phyloP scores from a whole-genome alignment of 2,329 filamentous ascomycete species.

The Endothia cerciana region DNA sequence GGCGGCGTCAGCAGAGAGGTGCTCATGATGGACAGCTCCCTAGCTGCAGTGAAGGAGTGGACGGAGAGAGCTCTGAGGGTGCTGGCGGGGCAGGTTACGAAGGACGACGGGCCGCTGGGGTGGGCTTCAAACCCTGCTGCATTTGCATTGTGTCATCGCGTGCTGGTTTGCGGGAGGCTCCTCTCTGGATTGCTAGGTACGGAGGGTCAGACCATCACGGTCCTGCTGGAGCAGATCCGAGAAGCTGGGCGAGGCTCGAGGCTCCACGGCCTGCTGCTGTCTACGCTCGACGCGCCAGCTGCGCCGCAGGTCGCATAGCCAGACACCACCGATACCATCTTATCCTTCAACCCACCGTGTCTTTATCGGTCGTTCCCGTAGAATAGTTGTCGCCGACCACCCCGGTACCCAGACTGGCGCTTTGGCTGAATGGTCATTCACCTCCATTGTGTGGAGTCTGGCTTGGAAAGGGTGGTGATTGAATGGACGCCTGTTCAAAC shows the following conservation, averaged over 20 bases:
- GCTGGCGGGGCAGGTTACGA: conserved; percentile 35
- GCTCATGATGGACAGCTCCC: conserved; percentile 25
- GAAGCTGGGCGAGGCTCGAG: conserved; percentile 23
- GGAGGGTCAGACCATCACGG: conserved; percentile 17
- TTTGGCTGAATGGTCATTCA: neutral
- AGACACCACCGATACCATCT: neutral
- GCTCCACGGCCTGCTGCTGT: conserved; percentile 33
- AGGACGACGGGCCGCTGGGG: conserved; percentile 69
- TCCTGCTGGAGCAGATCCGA: conserved; percentile 29
- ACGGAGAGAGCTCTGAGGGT: conserved; percentile 45
- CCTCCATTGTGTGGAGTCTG: neutral
- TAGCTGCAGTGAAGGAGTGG: conserved; percentile 50
- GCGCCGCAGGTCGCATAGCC: neutral
- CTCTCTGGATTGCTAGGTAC: conserved; percentile 22
- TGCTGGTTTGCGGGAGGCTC: conserved; percentile 47
- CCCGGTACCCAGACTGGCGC: conserved; percentile 1
- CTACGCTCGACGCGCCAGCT: conserved; percentile 1
- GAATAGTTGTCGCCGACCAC: neutral
- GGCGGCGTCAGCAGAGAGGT: conserved; percentile 12
- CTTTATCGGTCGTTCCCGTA: neutral
- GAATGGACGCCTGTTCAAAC: neutral
- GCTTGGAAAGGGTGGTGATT: conserved; percentile 1
- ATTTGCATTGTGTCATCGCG: conserved; percentile 61
- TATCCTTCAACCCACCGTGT: neutral
- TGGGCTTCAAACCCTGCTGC: conserved; percentile 71